phyloP scores from a whole-genome alignment of 352 stramenopile genomes.

The Phytopythium chamaehyphon region DNA sequence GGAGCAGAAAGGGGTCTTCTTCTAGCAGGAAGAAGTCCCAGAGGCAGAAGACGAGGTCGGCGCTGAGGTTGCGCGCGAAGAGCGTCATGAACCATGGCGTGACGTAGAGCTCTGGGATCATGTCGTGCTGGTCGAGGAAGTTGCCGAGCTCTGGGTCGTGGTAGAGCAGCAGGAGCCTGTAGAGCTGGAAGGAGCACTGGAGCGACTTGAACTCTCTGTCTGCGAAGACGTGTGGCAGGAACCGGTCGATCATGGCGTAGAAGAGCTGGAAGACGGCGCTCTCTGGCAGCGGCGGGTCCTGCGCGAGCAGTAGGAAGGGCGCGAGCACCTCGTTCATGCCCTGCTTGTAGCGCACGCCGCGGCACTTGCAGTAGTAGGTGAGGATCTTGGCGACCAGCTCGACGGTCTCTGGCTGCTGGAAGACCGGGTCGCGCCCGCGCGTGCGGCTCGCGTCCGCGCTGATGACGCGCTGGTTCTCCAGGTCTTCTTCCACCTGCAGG shows the following conservation, averaged over 20 bases:
- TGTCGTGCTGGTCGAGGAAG: conserved; percentile 87
- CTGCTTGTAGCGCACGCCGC: conserved; percentile 90
- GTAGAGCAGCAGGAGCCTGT: conserved; percentile 89
- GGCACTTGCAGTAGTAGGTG: conserved; percentile 92
- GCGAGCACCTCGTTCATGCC: conserved; percentile 94
- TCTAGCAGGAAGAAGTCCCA: conserved; percentile 92
- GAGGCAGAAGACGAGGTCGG: conserved; percentile 72
- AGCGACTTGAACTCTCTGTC: conserved; percentile 89
- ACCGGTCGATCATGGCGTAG: conserved; percentile 87
- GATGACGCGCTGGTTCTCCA: conserved; percentile 91
- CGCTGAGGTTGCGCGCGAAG: conserved; percentile 80
- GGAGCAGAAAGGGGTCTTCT: conserved; percentile 83
- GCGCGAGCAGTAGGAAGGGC: conserved; percentile 83
- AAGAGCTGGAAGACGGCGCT: conserved; percentile 84
- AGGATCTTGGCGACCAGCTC: conserved; percentile 80
- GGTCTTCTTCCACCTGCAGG: conserved; percentile 67
- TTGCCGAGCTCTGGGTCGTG: conserved; percentile 88
- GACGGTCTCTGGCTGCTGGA: conserved; percentile 68
- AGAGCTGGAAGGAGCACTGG: conserved; percentile 91
- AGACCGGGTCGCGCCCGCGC: conserved; percentile 71
- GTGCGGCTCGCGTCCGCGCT: conserved; percentile 84
- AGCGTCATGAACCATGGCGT: conserved; percentile 95
- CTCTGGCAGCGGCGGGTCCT: conserved; percentile 40
- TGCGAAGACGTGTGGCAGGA: conserved; percentile 85
- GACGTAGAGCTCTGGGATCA: conserved; percentile 92